A percentile compares a stretch with the other conserved stretches of the same genome.
phyloP scores from a whole-genome alignment of 345 rosid species.

The Carallia pectinifolia region DNA sequence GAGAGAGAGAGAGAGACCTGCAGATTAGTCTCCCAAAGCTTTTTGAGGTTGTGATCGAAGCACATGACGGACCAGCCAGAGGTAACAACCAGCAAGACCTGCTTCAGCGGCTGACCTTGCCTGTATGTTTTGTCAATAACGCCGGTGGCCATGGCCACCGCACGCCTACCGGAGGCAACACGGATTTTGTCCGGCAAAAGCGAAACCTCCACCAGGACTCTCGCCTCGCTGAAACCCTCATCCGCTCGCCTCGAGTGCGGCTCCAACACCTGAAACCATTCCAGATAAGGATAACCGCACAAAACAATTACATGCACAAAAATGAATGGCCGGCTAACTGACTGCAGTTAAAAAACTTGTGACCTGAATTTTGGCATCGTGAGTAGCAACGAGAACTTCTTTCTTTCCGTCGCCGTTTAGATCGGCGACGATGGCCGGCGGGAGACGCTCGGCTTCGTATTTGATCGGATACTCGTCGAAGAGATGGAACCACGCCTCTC shows the following conservation, averaged over 20 bases:
- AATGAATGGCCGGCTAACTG: not conserved
- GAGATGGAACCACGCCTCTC: slow-evolving; percentile 90
- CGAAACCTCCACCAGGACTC: slow-evolving; percentile 57
- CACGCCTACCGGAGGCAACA: slow-evolving; percentile 77
- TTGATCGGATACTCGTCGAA: slow-evolving; percentile 82
- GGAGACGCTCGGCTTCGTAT: slow-evolving; percentile 87
- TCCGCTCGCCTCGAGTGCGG: slow-evolving; percentile 81
- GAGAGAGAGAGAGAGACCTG: slow-evolving; percentile 48
- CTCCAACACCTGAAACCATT: slow-evolving; percentile 62
- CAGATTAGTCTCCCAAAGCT: slow-evolving; percentile 88
- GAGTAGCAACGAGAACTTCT: slow-evolving; percentile 86
- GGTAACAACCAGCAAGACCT: slow-evolving; percentile 94
- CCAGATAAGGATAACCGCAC: not conserved
- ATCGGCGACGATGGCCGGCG: slow-evolving; percentile 86
- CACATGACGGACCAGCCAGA: slow-evolving; percentile 96
- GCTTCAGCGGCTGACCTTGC: slow-evolving; percentile 78
- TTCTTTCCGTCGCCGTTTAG: slow-evolving; percentile 95
- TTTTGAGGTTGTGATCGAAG: slow-evolving; percentile 91
- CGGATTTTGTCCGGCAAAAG: slow-evolving; percentile 89
- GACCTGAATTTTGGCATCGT: slow-evolving; percentile 93
- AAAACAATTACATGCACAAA: not conserved
- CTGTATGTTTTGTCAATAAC: slow-evolving; percentile 65
- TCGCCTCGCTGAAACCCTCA: slow-evolving; percentile 89
- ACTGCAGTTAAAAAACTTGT: too few relatives aligned
- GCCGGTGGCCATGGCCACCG: slow-evolving; percentile 95